Evolutionary conservation across 768 basidiomycete species (phyloP).

Genomic region (Lactarius sp.): DNA sequence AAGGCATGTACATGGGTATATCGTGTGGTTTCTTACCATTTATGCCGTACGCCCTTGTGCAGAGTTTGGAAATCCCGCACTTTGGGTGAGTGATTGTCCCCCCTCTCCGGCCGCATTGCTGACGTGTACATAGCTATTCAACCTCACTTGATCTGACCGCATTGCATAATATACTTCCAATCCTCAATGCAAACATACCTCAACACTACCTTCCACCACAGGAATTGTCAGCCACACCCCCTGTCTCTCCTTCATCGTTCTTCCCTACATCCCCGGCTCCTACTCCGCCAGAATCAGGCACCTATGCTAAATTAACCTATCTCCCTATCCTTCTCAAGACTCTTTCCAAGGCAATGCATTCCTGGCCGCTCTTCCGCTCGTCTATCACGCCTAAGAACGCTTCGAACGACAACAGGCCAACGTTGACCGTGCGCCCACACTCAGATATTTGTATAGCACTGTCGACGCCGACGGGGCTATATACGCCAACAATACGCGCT

Average conservation of each 20-base stretch:
- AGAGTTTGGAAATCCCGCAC: constrained; percentile 84
- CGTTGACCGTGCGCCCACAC: constrained; percentile 64
- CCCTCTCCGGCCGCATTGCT: neutral
- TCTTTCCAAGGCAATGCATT: constrained; percentile 70
- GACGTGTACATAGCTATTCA: constrained; percentile 51
- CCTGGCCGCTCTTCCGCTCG: constrained; percentile 81
- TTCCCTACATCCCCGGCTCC: constrained; percentile 39
- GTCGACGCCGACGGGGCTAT: constrained; percentile 77
- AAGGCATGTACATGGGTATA: constrained; percentile 44
- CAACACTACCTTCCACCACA: constrained; percentile 44
- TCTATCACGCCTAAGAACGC: constrained; percentile 49
- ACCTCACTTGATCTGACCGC: constrained; percentile 71
- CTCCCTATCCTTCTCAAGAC: constrained; percentile 83
- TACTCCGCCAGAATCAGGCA: constrained; percentile 45
- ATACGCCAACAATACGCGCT: constrained; percentile 64
- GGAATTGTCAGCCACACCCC: constrained; percentile 32
- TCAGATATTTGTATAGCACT: constrained; percentile 75
- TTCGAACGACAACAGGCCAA: constrained; percentile 44
- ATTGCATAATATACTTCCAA: constrained; percentile 56
- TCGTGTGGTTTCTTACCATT: neutral
- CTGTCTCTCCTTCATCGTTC: constrained; percentile 39
- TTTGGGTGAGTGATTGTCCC: constrained; percentile 55
- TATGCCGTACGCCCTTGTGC: neutral
- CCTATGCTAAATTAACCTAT: constrained; percentile 67
- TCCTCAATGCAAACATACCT: constrained; percentile 67